These are phyloP conservation scores for Cutaneotrichosporon mucoides DNA, from an alignment of 1,284 basidiomycete species.

Conservation along the genomic window DNA sequence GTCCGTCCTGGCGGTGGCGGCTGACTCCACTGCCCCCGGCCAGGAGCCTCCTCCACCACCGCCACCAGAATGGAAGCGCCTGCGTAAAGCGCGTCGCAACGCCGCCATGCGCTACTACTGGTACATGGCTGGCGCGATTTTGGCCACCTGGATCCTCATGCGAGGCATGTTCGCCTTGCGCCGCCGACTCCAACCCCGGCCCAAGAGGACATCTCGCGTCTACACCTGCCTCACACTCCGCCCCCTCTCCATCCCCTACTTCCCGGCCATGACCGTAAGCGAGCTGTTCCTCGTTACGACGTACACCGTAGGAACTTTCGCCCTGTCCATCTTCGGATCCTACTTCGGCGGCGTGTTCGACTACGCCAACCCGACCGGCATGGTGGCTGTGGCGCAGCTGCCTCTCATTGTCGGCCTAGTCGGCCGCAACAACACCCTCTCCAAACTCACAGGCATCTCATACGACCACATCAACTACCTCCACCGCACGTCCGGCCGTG, in stretches of 20 bases:
- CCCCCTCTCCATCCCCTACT: neutral
- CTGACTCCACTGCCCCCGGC: too few relatives aligned
- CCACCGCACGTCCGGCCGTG: constrained; percentile 33
- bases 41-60: neutral
- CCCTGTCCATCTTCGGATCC: neutral
- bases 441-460: constrained; percentile 59
- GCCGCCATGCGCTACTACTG: constrained; percentile 2
- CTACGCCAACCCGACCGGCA: constrained; percentile 2
- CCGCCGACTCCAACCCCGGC: neutral
- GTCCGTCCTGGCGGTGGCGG: too few relatives aligned
- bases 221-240: neutral
- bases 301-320: neutral
- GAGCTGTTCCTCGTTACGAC: neutral
- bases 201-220: neutral
- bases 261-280: neutral
- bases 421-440: constrained; percentile 61
- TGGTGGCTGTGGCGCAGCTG: constrained; percentile 52
- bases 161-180: neutral
- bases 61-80: neutral
- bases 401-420: constrained; percentile 60
- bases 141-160: neutral
- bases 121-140: neutral
- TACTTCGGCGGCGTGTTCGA: constrained; percentile 1
- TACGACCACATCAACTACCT: constrained; percentile 55
- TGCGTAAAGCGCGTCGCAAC: constrained; percentile 1